Percentiles rank a stretch among this genome's conserved stretches.
These are phyloP conservation scores for Wakefieldia striispora DNA, from an alignment of 768 basidiomycete species.

Conservation along the genomic window DNA sequence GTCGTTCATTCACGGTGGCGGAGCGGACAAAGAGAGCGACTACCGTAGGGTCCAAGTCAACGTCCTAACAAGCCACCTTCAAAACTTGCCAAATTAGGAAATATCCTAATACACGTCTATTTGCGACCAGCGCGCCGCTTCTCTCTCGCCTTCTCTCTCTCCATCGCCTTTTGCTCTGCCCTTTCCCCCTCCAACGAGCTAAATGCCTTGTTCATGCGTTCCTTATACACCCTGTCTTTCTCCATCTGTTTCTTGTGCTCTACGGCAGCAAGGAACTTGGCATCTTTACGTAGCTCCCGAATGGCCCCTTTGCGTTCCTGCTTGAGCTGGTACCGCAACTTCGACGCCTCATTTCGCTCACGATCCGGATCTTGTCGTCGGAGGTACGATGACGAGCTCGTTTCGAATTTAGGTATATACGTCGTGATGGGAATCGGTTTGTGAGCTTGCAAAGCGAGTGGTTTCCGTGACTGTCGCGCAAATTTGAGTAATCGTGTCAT, in stretches of 20 bases:
- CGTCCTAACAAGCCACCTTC: too few relatives aligned
- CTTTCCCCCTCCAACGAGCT: slow-evolving; percentile 80
- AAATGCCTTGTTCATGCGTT: slow-evolving; percentile 80
- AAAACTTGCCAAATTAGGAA: slow-evolving; percentile 8
- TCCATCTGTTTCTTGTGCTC: slow-evolving; percentile 80
- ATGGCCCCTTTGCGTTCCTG: slow-evolving; percentile 97
- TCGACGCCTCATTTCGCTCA: slow-evolving; percentile 83
- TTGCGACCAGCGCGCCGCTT: slow-evolving; percentile 78
- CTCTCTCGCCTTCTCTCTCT: slow-evolving; percentile 75
- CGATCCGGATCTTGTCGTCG: slow-evolving; percentile 88
- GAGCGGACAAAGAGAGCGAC: background rate
- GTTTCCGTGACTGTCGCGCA: slow-evolving; percentile 65
- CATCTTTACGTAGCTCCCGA: slow-evolving; percentile 92
- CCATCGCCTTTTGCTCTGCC: slow-evolving; percentile 92
- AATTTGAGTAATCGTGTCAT: slow-evolving; percentile 70
- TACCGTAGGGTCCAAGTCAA: too few relatives aligned
- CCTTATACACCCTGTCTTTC: slow-evolving; percentile 80
- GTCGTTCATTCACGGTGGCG: slow-evolving; percentile 21
- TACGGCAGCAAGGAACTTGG: slow-evolving; percentile 86
- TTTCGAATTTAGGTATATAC: slow-evolving; percentile 92
- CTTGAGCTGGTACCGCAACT: slow-evolving; percentile 86
- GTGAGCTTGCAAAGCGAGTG: slow-evolving; percentile 85
- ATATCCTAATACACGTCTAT: slow-evolving; percentile 30
- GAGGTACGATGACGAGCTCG: slow-evolving; percentile 67
- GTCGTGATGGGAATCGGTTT: slow-evolving; percentile 95